Base-by-base conservation (phyloP, 148 eudicot species). In the Heliamphora exappendiculata region DNA sequence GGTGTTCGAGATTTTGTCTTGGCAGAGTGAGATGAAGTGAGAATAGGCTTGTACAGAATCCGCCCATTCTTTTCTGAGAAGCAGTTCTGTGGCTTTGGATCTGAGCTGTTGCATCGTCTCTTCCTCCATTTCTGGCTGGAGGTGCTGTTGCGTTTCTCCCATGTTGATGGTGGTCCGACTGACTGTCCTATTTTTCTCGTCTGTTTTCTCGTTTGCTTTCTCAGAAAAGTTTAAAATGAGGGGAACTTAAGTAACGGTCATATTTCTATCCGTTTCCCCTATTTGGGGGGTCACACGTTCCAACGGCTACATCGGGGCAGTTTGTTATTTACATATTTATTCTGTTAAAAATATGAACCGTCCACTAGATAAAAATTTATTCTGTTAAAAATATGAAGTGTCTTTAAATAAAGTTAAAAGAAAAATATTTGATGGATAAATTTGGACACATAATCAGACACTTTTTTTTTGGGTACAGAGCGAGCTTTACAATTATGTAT, bases 81-180 rank as follows among this genome's bases (percentile, higher is more conserved):
- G 87, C 70, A 87, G 84, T 70, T 94, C 93, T 0, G 95, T 82
- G 78, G 98, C 97, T 86, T 89, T 90, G 76, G 95, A 87, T 89
- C 95, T 84, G 8, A 94, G 89, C 68, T 81, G 81, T 42, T 91
- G 95, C 74, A 91, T 42, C 55, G 55, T 77, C 47, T 88, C 91
- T 72, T 91, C 91, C 63, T 89, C 89, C 84, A 85, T 85, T 12
- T 81, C 65, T 71, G 72, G 26, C 24, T 2, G 17, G 39, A 49
- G 42, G 29, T 66, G 51, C 4, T 26, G 73, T 24, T 58, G 67
- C 10, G 58, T 55, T 44, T 72, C 67, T 76, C 69, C 36, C 54
- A 64, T 51, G 74, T 41, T 10, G 51, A 14, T 41, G 66, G 1
- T 51, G 39, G 31, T 6, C 13, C 7, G 2, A 16, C 24, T 24